These are phyloP conservation scores for Lactarius quietus DNA, from an alignment of 768 basidiomycete species.

Conservation along the genomic window DNA sequence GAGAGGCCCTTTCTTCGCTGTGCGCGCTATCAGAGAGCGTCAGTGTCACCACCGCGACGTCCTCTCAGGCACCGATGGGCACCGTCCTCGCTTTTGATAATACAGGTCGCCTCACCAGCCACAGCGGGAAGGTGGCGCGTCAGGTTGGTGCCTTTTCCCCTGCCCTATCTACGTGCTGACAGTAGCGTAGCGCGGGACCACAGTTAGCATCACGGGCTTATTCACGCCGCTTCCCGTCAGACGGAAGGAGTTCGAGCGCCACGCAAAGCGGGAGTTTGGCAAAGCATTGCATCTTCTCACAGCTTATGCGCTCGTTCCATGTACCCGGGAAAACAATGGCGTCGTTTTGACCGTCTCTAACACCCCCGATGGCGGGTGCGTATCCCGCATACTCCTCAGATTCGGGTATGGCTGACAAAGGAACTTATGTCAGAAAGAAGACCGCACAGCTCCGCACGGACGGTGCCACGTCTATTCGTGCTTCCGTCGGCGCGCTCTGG, in stretches of 20 bases:
- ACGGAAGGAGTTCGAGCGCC: constrained; percentile 85
- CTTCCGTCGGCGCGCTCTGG: constrained; percentile 76
- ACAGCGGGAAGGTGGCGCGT: constrained; percentile 60
- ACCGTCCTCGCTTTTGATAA: constrained; percentile 69
- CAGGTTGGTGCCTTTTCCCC: constrained; percentile 47
- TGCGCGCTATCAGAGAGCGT: constrained; percentile 78
- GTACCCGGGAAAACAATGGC: constrained; percentile 50
- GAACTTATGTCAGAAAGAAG: constrained; percentile 45
- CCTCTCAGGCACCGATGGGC: constrained; percentile 71
- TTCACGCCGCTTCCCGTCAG: constrained; percentile 87
- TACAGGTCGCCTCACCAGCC: constrained; percentile 55
- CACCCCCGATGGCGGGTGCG: constrained; percentile 66
- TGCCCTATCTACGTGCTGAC: neutral
- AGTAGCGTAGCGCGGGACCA: constrained; percentile 73
- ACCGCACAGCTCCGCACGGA: constrained; percentile 68
- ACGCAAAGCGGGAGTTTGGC: constrained; percentile 82
- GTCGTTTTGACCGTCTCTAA: constrained; percentile 76
- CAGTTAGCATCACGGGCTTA: constrained; percentile 63
- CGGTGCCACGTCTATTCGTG: constrained; percentile 56
- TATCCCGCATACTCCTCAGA: constrained; percentile 12
- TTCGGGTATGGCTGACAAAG: neutral
- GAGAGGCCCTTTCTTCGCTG: constrained; percentile 92
- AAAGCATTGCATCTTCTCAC: constrained; percentile 80
- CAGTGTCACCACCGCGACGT: constrained; percentile 69
- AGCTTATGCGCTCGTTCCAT: constrained; percentile 88